These are phyloP conservation scores for Leptomonas seymouri DNA, from an alignment of 208 protist genomes.

Conservation along the genomic window DNA sequence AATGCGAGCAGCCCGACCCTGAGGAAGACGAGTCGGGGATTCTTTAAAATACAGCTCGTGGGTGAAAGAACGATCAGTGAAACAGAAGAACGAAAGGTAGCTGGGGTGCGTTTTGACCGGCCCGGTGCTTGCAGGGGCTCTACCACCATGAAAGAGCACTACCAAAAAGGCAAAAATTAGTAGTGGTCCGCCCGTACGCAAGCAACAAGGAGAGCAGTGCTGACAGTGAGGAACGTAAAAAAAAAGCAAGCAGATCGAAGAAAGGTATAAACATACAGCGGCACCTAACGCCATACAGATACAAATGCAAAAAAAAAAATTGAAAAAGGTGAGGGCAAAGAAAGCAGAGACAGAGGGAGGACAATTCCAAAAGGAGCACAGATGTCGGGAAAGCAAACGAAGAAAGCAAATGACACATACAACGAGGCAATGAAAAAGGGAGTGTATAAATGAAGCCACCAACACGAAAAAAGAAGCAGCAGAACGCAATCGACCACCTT, in stretches of 20 bases:
- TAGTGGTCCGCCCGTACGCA: no score
- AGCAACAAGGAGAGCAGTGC: neutral
- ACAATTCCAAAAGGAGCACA: constrained; percentile 10
- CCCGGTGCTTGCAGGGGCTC: no score
- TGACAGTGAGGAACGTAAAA: neutral
- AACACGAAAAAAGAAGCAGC: constrained; percentile 21
- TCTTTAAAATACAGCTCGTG: no score
- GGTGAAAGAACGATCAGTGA: no score
- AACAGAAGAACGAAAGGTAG: no score
- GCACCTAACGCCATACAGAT: neutral
- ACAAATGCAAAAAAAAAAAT: neutral
- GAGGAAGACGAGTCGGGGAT: no score
- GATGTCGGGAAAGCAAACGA: neutral
- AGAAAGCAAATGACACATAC: no score
- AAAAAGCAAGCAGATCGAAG: neutral
- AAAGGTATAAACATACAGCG: neutral
- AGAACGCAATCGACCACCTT: constrained; percentile 1
- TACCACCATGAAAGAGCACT: no score
- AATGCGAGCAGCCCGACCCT: no score
- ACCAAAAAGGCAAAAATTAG: no score
- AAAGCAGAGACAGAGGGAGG: neutral
- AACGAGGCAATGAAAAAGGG: no score
- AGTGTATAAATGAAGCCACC: neutral
- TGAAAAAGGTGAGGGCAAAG: neutral
- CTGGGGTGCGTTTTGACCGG: no score